A percentile compares a stretch with the other conserved stretches of the same genome.
phyloP scores from a whole-genome alignment of 352 stramenopile species.

The Peronospora destructor region DNA sequence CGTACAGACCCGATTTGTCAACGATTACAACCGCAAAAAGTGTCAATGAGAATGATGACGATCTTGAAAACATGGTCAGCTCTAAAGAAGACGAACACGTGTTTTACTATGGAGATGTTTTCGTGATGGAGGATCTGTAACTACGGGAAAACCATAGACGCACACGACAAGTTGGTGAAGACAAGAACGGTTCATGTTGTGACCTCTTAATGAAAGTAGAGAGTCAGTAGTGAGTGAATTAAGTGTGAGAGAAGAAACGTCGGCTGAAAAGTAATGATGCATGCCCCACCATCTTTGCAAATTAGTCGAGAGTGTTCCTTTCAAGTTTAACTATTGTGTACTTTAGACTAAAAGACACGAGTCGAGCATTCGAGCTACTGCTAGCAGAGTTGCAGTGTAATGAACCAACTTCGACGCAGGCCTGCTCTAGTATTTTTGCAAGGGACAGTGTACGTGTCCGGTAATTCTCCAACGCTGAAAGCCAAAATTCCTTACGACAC shows the following conservation, averaged over 20 bases:
- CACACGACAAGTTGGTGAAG: not conserved
- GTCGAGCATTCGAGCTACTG: too few relatives aligned
- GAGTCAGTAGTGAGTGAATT: constrained; percentile 2
- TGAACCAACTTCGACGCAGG: too few relatives aligned
- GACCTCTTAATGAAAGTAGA: constrained; percentile 5
- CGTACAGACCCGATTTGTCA: constrained; percentile 29
- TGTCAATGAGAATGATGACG: constrained; percentile 30
- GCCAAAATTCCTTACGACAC: too few relatives aligned
- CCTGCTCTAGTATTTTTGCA: too few relatives aligned
- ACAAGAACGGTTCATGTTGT: not conserved
- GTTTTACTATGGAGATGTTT: constrained; percentile 36
- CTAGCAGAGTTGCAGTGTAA: too few relatives aligned
- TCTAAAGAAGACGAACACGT: constrained; percentile 32
- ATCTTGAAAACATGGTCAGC: constrained; percentile 10
- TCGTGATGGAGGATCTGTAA: constrained; percentile 67
- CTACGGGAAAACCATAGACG: not conserved
- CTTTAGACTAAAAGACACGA: too few relatives aligned
- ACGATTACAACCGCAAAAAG: constrained; percentile 32
- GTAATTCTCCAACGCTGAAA: too few relatives aligned
- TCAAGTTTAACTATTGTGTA: too few relatives aligned
- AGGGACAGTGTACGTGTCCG: too few relatives aligned
- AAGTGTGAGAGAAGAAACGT: constrained; percentile 9
- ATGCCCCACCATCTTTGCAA: constrained; percentile 1
- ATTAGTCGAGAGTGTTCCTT: too few relatives aligned
- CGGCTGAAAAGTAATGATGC: constrained; percentile 15